Evolutionary conservation across 2,329 filamentous ascomycete genomes (phyloP).

Genomic region (Exophiala bonariae): DNA sequence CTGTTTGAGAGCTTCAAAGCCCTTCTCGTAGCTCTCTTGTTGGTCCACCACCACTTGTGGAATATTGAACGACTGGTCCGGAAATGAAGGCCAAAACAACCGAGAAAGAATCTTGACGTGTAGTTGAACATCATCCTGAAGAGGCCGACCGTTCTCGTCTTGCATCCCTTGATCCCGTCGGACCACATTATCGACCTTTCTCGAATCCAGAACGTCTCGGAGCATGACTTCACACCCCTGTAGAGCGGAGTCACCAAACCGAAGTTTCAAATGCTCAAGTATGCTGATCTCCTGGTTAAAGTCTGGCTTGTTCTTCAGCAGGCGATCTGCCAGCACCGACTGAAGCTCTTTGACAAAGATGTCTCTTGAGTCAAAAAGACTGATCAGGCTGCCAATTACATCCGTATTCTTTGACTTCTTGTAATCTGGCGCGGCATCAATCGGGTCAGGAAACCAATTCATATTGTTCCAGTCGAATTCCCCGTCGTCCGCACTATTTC

Average conservation of each 20-base stretch:
- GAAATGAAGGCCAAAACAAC: constrained; percentile 87
- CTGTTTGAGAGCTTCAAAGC: constrained; percentile 78
- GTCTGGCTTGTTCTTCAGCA: constrained; percentile 64
- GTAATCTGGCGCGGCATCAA: constrained; percentile 91
- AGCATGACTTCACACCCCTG: constrained; percentile 98
- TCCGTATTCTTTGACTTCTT: constrained; percentile 85
- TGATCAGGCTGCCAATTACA: constrained; percentile 86
- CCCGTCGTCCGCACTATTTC: constrained; percentile 52
- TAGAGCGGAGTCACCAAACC: constrained; percentile 80
- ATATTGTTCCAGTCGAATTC: constrained; percentile 89
- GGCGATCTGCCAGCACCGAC: constrained; percentile 78
- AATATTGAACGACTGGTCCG: constrained; percentile 51
- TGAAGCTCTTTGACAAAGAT: constrained; percentile 94
- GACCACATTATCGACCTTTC: constrained; percentile 69
- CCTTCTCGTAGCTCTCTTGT: constrained; percentile 69
- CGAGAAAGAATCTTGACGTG: constrained; percentile 86
- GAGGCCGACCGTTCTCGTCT: constrained; percentile 26
- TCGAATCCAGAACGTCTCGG: constrained; percentile 83
- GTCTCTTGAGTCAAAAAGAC: constrained; percentile 83
- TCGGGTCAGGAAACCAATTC: constrained; percentile 88
- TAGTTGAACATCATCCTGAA: constrained; percentile 43
- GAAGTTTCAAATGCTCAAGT: constrained; percentile 80
- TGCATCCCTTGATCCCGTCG: constrained; percentile 48
- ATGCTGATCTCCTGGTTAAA: constrained; percentile 82
- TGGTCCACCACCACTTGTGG: constrained; percentile 50